These are phyloP conservation scores for Pichia occidentalis DNA, from an alignment of 805 yeast genomes.

Conservation along the genomic window DNA sequence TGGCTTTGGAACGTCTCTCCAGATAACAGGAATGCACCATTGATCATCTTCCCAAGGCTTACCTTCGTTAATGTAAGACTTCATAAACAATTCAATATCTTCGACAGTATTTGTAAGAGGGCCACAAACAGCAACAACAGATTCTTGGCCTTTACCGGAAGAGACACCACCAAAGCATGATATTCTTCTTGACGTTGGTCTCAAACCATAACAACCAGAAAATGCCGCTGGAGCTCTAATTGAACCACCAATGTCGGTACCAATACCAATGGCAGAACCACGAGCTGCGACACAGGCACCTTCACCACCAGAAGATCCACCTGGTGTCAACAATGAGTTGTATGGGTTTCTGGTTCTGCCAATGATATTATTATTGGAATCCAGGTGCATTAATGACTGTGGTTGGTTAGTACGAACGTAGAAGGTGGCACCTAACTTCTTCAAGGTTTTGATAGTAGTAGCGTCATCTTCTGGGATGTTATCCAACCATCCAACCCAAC, in stretches of 20 bases:
- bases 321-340: constrained; percentile 52
- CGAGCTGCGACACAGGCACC: constrained; percentile 55
- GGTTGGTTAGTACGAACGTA: constrained; percentile 65
- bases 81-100: constrained; percentile 66
- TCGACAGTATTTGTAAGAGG: constrained; percentile 61
- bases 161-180: constrained; percentile 43
- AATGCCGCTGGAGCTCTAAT: constrained; percentile 65
- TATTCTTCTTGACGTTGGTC: constrained; percentile 55
- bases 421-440: constrained; percentile 52
- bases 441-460: constrained; percentile 40
- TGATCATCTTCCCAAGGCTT: constrained; percentile 54
- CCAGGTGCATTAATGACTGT: constrained; percentile 63
- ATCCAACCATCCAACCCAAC: constrained; percentile 47
- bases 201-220: constrained; percentile 54
- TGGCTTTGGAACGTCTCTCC: constrained; percentile 41
- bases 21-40: constrained; percentile 41
- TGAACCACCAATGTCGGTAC: constrained; percentile 70
- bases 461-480: constrained; percentile 43
- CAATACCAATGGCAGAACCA: constrained; percentile 52
- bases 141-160: constrained; percentile 56
- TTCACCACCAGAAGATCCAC: constrained; percentile 74
- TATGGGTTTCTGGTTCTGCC: constrained; percentile 55
- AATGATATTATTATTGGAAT: constrained; percentile 51
- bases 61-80: constrained; percentile 51
- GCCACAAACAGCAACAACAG: constrained; percentile 60